phyloP scores from a whole-genome alignment of 2,329 filamentous ascomycete genomes.

The Tolypocladium capitatum region DNA sequence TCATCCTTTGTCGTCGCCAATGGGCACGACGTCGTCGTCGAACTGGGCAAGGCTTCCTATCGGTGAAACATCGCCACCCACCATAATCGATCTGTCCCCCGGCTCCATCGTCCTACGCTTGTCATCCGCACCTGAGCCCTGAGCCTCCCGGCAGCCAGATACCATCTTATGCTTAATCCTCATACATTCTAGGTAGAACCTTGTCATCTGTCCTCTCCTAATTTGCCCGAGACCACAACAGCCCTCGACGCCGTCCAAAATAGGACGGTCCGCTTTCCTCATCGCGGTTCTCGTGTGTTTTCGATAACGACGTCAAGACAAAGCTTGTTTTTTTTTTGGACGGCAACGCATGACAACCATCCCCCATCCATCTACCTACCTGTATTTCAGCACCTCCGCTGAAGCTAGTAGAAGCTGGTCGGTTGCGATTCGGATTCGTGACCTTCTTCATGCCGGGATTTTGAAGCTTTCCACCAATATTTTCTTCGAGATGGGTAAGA shows the following conservation, averaged over 20 bases:
- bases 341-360: not conserved
- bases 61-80: not conserved
- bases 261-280: not conserved
- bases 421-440: slow-evolving; percentile 5
- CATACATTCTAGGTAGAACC: slow-evolving; percentile 6
- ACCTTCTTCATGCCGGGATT: not conserved
- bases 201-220: slow-evolving; percentile 3
- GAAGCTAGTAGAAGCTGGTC: slow-evolving; percentile 5
- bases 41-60: slow-evolving; percentile 28
- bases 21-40: slow-evolving; percentile 12
- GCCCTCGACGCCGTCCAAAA: not conserved
- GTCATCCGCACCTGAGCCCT: slow-evolving; percentile 3
- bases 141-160: slow-evolving; percentile 4
- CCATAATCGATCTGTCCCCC: not conserved
- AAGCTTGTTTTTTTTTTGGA: not conserved
- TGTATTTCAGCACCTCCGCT: slow-evolving; percentile 7
- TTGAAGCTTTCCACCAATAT: not conserved
- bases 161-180: slow-evolving; percentile 5
- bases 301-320: not conserved
- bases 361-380: slow-evolving; percentile 3
- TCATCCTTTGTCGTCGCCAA: not conserved
- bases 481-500: not conserved
- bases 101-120: slow-evolving; percentile 4
- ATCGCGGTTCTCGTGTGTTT: not conserved
- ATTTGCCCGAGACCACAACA: not conserved